phyloP scores from a whole-genome alignment of 1,284 basidiomycete genomes.

The Cystobasidium pallidum region DNA sequence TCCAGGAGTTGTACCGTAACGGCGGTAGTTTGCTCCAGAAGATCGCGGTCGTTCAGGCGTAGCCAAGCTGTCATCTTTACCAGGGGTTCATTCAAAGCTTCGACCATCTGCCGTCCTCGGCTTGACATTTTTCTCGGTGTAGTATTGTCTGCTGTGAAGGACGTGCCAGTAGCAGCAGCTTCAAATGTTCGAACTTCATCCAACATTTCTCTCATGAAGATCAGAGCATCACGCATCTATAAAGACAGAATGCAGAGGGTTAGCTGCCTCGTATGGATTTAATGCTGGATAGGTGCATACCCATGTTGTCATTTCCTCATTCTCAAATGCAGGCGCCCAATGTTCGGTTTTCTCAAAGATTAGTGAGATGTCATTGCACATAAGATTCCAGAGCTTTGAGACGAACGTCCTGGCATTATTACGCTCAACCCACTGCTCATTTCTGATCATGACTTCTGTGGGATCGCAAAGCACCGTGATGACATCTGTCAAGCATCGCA shows the following conservation, averaged over 20 bases:
- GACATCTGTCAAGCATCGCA: constrained; percentile 86
- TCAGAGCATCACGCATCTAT: constrained; percentile 86
- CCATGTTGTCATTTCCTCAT: constrained; percentile 85
- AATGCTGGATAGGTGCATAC: neutral
- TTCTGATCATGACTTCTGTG: constrained; percentile 69
- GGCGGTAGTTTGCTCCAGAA: constrained; percentile 49
- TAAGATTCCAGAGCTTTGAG: constrained; percentile 76
- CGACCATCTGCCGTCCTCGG: constrained; percentile 72
- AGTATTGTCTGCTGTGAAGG: constrained; percentile 54
- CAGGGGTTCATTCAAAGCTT: constrained; percentile 74
- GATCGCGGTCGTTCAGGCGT: constrained; percentile 71
- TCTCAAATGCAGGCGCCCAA: constrained; percentile 80
- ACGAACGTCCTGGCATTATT: constrained; percentile 60
- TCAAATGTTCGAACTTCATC: constrained; percentile 79
- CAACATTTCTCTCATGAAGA: constrained; percentile 82
- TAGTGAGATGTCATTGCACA: constrained; percentile 75
- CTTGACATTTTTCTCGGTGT: constrained; percentile 55
- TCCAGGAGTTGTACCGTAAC: constrained; percentile 51
- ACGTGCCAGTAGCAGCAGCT: constrained; percentile 62
- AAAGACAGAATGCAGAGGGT: too few relatives aligned
- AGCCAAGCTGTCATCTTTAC: constrained; percentile 79
- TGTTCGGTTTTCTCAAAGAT: constrained; percentile 79
- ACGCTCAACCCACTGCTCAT: constrained; percentile 61
- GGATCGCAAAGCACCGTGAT: constrained; percentile 79
- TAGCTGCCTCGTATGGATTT: too few relatives aligned